Conservation (phyloP, 495 filamentous ascomycete species). For the Parathielavia appendiculata region DNA sequence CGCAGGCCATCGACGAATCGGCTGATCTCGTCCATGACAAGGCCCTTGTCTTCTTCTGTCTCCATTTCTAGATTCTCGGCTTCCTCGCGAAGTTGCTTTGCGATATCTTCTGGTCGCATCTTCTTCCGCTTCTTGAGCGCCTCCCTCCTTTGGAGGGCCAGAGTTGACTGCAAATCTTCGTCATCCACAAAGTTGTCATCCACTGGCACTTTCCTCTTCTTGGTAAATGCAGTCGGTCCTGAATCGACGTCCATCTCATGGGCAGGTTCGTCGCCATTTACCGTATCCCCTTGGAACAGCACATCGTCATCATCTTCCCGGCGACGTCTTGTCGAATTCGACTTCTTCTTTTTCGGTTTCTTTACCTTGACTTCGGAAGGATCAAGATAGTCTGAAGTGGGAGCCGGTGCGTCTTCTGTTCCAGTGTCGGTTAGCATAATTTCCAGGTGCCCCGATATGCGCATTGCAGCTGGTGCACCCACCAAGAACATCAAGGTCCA, state of each 20-base stretch:
- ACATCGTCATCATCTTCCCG: constrained; percentile 71
- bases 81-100: constrained; percentile 74
- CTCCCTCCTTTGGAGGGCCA: constrained; percentile 71
- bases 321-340: constrained; percentile 66
- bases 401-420: constrained; percentile 52
- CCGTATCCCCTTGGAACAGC: constrained; percentile 46
- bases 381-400: constrained; percentile 82
- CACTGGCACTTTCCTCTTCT: constrained; percentile 57
- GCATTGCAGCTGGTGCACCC: constrained; percentile 14
- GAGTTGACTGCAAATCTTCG: constrained; percentile 81
- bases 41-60: constrained; percentile 57
- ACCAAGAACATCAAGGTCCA: constrained; percentile 70
- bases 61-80: constrained; percentile 35
- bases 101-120: constrained; percentile 76
- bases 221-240: constrained; percentile 37
- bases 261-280: constrained; percentile 40
- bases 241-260: constrained; percentile 76
- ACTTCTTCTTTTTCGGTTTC: constrained; percentile 92
- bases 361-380: constrained; percentile 78
- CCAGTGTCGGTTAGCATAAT: constrained; percentile 28
- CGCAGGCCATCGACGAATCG: constrained; percentile 87
- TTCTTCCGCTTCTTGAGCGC: constrained; percentile 89
- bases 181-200: constrained; percentile 78
- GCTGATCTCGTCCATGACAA: constrained; percentile 90
- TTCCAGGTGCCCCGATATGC: neutral